phyloP scores from a whole-genome alignment of 306 rosid genomes.

The Prunus armeniaca region DNA sequence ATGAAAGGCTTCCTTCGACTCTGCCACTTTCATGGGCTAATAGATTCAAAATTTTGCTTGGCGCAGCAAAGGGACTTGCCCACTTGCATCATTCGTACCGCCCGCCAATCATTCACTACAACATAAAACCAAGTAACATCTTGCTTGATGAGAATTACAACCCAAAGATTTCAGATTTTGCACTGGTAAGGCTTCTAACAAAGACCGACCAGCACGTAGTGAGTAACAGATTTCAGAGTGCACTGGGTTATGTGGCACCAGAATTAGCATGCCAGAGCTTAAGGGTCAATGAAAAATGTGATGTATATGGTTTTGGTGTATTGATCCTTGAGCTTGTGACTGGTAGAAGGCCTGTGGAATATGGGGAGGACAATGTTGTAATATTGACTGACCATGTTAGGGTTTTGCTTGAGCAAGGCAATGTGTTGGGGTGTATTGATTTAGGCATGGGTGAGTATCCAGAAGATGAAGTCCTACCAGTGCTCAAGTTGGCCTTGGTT shows the following conservation, averaged over 20 bases:
- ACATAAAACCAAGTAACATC: slow-evolving; percentile 80
- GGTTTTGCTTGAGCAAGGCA: slow-evolving; percentile 67
- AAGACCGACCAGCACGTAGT: slow-evolving; percentile 63
- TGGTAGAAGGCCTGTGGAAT: slow-evolving; percentile 80
- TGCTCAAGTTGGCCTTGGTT: slow-evolving; percentile 69
- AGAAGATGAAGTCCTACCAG: slow-evolving; percentile 78
- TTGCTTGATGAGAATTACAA: slow-evolving; percentile 58
- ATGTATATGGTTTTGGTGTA: slow-evolving; percentile 71
- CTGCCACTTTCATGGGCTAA: slow-evolving; percentile 68
- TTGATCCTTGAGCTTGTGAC: slow-evolving; percentile 79
- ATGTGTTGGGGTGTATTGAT: slow-evolving; percentile 73
- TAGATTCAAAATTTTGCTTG: slow-evolving; percentile 66
- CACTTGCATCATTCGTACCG: slow-evolving; percentile 66
- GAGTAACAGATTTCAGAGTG: slow-evolving; percentile 69
- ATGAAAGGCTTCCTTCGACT: slow-evolving; percentile 55
- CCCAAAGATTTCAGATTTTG: slow-evolving; percentile 72
- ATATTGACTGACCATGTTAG: slow-evolving; percentile 72
- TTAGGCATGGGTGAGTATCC: slow-evolving; percentile 57
- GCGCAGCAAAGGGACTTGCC: slow-evolving; percentile 75
- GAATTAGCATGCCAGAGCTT: slow-evolving; percentile 81
- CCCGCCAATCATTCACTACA: slow-evolving; percentile 74
- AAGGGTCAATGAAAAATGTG: slow-evolving; percentile 83
- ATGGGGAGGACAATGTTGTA: slow-evolving; percentile 77
- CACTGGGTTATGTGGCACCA: slow-evolving; percentile 79
- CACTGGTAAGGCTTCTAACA: slow-evolving; percentile 60